These are phyloP conservation scores for Barnettozyma salicaria DNA, from an alignment of 805 yeast species.

Conservation along the genomic window DNA sequence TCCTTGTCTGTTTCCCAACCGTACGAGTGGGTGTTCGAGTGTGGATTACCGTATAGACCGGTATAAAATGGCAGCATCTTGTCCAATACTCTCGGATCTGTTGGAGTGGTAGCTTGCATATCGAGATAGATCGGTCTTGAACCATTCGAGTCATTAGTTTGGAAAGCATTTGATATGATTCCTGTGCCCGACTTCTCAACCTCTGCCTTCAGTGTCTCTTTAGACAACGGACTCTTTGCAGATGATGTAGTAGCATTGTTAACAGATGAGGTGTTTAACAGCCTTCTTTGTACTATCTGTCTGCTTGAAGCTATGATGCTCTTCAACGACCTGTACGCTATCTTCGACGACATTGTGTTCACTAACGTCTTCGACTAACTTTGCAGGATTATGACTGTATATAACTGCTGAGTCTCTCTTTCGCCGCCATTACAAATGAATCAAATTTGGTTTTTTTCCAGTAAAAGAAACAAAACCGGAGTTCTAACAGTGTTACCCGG, in stretches of 20 bases:
- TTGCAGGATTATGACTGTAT: no score
- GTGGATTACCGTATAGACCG: constrained; percentile 96
- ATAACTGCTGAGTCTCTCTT: no score
- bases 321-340: constrained; percentile 3
- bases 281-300: constrained; percentile 8
- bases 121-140: constrained; percentile 92
- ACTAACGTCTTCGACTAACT: no score
- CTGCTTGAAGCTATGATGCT: constrained; percentile 5
- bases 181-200: constrained; percentile 23
- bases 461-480: not conserved
- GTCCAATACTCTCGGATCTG: constrained; percentile 93
- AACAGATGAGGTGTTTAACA: constrained; percentile 14
- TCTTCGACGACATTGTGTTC: no score
- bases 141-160: constrained; percentile 43
- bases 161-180: constrained; percentile 34
- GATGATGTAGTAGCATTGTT: constrained; percentile 18
- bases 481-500: not conserved
- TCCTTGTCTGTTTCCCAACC: constrained; percentile 98
- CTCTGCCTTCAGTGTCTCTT: constrained; percentile 7
- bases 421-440: no score
- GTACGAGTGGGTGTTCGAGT: constrained; percentile 91
- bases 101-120: constrained; percentile 98
- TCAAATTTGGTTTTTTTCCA: not conserved
- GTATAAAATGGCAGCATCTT: constrained; percentile 82
- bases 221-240: constrained; percentile 11